These are phyloP conservation scores for Ramularia collo-cygni DNA, from an alignment of 2,329 filamentous ascomycete genomes.

Conservation along the genomic window DNA sequence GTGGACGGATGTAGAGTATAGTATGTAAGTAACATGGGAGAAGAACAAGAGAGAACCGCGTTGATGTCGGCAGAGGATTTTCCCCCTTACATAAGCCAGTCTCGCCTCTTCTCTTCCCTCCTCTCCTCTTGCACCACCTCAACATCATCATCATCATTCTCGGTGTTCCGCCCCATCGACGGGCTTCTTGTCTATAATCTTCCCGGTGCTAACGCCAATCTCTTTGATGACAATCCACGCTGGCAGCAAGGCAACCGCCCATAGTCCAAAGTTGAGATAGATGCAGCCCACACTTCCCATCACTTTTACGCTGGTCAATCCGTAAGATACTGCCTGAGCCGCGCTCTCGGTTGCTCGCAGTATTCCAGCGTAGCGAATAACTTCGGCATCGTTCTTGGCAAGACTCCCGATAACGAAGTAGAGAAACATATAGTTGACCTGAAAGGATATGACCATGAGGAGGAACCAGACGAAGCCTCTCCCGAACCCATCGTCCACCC, in stretches of 20 bases:
- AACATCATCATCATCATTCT: too few relatives aligned
- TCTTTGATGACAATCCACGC: constrained; percentile 60
- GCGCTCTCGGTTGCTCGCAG: constrained; percentile 65
- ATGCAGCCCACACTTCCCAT: constrained; percentile 60
- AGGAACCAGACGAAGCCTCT: constrained; percentile 61
- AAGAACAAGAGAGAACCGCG: too few relatives aligned
- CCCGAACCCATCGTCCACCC: constrained; percentile 58
- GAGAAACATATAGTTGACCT: constrained; percentile 67
- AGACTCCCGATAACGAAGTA: constrained; percentile 66
- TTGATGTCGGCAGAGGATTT: too few relatives aligned
- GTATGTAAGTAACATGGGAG: too few relatives aligned
- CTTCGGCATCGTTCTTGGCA: constrained; percentile 53
- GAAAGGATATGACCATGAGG: constrained; percentile 60
- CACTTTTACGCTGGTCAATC: constrained; percentile 53
- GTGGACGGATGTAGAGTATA: too few relatives aligned
- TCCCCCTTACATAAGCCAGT: too few relatives aligned
- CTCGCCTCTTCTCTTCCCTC: too few relatives aligned
- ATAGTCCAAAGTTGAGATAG: constrained; percentile 65
- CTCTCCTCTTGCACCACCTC: too few relatives aligned
- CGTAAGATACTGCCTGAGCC: constrained; percentile 67
- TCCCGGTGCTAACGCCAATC: constrained; percentile 38
- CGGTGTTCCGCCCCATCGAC: too few relatives aligned
- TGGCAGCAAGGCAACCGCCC: constrained; percentile 56
- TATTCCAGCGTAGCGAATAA: constrained; percentile 61
- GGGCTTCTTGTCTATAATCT: constrained; percentile 11